These are phyloP conservation scores for Saturnispora besseyi DNA, from an alignment of 805 yeast genomes.

Conservation along the genomic window DNA sequence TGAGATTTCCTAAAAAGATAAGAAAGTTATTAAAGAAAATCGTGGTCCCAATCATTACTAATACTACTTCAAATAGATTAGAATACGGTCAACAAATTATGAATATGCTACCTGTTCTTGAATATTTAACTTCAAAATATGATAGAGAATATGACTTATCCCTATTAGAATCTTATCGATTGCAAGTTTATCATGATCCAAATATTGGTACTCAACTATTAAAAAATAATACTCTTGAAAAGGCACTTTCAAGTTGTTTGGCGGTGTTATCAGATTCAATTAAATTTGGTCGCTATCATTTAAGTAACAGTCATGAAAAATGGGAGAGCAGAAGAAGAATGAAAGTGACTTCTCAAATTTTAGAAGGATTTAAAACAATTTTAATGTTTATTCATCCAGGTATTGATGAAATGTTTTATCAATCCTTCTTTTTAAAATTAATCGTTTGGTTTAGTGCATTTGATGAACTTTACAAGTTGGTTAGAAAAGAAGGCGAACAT, in stretches of 20 bases:
- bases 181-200: conserved; percentile 28
- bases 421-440: conserved; percentile 29
- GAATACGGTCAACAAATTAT: conserved; percentile 45
- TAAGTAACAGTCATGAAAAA: not conserved
- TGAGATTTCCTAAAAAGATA: conserved; percentile 44
- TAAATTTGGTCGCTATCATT: conserved; percentile 10
- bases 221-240: conserved; percentile 30
- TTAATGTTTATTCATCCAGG: conserved; percentile 23
- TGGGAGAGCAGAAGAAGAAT: conserved; percentile 13
- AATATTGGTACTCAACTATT: conserved; percentile 32
- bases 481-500: conserved; percentile 59
- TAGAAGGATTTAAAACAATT: conserved; percentile 18
- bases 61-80: conserved; percentile 39
- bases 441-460: conserved; percentile 42
- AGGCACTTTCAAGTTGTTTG: conserved; percentile 32
- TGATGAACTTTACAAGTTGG: conserved; percentile 49
- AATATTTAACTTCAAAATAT: conserved; percentile 33
- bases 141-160: conserved; percentile 44
- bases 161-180: conserved; percentile 23
- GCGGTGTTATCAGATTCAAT: conserved; percentile 3
- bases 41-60: conserved; percentile 47
- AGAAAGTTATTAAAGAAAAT: conserved; percentile 42
- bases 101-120: conserved; percentile 44
- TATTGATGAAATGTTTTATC: conserved; percentile 14
- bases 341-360: conserved; percentile 4